Base-by-base conservation (phyloP, 176 grass and related monocot genomes). In the Oryza glaberrima region DNA sequence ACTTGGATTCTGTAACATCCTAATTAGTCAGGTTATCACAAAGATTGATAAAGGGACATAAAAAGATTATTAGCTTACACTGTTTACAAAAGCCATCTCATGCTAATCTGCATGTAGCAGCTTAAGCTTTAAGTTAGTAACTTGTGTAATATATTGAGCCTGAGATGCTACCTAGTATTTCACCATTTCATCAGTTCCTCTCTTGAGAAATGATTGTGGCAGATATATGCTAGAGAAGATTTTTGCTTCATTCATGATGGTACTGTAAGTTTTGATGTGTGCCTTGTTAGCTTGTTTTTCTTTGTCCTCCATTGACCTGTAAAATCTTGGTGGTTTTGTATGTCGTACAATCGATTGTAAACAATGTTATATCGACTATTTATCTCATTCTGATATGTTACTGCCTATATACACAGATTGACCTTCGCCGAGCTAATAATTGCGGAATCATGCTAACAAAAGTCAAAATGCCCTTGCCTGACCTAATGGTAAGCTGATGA, bases 401-500 rank as follows among this genome's bases (percentile, higher is more conserved):
- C 20, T 78, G 14, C 13, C 54, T 77, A 9, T 60, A 70, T 88
- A 11, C 65, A 49, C 91, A 98, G 96, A 98, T 98, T 79, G 96
- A 98, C 88, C 91, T 98, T 89, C 90, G 96, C 3, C 92, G 78
- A 75, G 93, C 96, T 68, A 98, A 98, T 80, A 98, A 98, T 88
- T 98, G 96, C 86, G 93, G 88, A 91, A 98, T 98, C 58, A 98
- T 98, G 96, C 96, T 98, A 87, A 98, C 93, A 83, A 94, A 98
- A 88, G 93, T 98, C 74, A 98, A 98, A 94, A 98, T 98, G 91
- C 96, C 96, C 48, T 68, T 98, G 75, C 76, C 91, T 65, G 96
- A 98, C 66, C 81, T 98, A 82, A 89, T 98, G 93, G 96, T 98
- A 85, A 92, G 78, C 20, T 66, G 41, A 77, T 68, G 58, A 32